Evolutionary conservation across 768 basidiomycete species (phyloP).

Genomic region (Leccinum disarticulatum): DNA sequence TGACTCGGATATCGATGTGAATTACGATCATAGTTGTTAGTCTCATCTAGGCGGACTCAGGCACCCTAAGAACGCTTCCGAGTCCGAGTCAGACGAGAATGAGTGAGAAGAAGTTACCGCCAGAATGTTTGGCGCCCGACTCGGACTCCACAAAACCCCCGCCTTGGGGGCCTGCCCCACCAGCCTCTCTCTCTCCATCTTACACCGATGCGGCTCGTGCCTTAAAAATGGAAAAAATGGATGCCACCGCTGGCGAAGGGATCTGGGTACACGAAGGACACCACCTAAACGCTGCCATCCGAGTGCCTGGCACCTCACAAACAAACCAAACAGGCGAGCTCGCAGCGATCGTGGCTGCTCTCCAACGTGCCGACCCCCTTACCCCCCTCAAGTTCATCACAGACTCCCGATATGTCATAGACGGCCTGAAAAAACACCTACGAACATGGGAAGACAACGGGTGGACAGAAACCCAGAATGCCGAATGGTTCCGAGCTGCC

Average conservation of each 20-base stretch:
- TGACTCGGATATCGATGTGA: too few species aligned
- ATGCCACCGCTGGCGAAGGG: neutral
- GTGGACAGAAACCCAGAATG: constrained; percentile 14
- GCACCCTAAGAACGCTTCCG: too few species aligned
- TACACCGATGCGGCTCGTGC: too few species aligned
- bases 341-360: neutral
- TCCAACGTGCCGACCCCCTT: neutral
- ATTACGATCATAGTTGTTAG: too few species aligned
- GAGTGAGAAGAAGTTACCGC: too few species aligned
- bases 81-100: too few species aligned
- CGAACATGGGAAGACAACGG: neutral
- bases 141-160: too few species aligned
- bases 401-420: neutral
- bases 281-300: neutral
- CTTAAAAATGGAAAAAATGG: too few species aligned
- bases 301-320: neutral
- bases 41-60: too few species aligned
- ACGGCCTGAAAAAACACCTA: constrained; percentile 9
- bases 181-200: too few species aligned
- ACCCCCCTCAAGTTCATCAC: neutral
- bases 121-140: too few species aligned
- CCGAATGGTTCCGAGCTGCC: neutral
- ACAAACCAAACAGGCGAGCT: neutral
- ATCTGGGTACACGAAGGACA: neutral
- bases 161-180: too few species aligned